These are phyloP conservation scores for Magnaporthiopsis incrustans DNA, from an alignment of 2,329 filamentous ascomycete genomes.

Conservation along the genomic window DNA sequence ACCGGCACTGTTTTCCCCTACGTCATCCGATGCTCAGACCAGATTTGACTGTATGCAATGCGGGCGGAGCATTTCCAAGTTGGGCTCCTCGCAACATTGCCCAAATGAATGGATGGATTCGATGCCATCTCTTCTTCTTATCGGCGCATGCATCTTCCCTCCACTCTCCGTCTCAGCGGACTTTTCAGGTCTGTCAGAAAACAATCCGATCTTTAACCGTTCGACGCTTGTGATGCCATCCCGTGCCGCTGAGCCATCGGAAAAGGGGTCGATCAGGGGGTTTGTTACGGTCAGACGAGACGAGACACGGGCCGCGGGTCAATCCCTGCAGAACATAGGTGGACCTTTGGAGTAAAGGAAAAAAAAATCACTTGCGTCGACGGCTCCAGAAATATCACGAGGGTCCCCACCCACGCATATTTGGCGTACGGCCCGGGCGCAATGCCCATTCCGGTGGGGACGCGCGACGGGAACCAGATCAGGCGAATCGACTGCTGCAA, in stretches of 20 bases:
- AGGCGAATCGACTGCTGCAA: background rate
- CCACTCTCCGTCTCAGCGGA: background rate
- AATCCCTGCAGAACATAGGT: no score
- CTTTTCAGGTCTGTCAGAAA: background rate
- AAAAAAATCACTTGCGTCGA: background rate
- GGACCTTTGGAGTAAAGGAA: no score
- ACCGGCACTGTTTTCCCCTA: background rate
- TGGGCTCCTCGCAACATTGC: background rate
- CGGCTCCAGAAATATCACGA: background rate
- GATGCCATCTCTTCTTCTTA: background rate
- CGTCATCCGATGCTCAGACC: background rate
- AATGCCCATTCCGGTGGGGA: no score
- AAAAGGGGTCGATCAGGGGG: background rate
- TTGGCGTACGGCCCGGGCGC: background rate
- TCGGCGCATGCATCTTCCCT: no score
- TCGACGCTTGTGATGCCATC: background rate
- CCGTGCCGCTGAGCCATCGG: no score
- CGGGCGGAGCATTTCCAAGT: background rate
- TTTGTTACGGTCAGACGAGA: background rate
- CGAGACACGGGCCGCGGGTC: no score
- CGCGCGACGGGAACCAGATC: no score
- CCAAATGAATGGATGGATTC: background rate
- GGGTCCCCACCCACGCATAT: background rate
- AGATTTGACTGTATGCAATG: background rate
- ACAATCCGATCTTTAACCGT: background rate